phyloP scores from a whole-genome alignment of 768 basidiomycete species.

The Arthromyces matolae region DNA sequence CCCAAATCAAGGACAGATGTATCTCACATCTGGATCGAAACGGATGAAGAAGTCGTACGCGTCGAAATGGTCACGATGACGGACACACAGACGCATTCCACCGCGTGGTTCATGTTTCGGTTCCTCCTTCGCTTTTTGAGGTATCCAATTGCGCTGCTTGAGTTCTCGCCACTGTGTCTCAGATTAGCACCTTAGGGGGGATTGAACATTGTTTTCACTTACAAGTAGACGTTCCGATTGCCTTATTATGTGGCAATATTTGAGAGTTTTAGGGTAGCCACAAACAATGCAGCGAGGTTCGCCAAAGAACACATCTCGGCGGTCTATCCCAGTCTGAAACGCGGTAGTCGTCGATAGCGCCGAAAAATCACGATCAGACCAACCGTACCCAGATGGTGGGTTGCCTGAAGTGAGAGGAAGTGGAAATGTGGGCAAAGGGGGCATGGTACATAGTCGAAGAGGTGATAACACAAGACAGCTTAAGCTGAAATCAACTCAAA shows the following conservation, averaged over 20 bases:
- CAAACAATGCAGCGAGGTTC: not conserved
- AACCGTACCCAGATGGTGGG: not conserved
- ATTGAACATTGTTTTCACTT: constrained; percentile 2
- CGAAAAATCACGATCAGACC: not conserved
- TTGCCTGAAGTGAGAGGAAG: not conserved
- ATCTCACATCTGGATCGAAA: constrained; percentile 22
- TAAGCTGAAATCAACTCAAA: too few species aligned
- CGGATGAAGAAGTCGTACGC: constrained; percentile 22
- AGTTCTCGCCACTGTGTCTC: constrained; percentile 22
- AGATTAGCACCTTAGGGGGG: constrained; percentile 5
- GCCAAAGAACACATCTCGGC: not conserved
- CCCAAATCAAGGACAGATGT: constrained; percentile 11
- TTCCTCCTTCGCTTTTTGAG: constrained; percentile 14
- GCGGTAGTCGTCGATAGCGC: not conserved
- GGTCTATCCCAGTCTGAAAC: not conserved
- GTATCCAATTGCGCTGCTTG: constrained; percentile 21
- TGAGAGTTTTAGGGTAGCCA: not conserved
- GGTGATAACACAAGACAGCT: too few species aligned
- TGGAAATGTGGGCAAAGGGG: not conserved
- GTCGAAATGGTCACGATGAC: constrained; percentile 18
- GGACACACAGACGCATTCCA: constrained; percentile 20
- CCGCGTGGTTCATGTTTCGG: constrained; percentile 22
- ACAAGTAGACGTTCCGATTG: not conserved
- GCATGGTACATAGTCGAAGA: too few species aligned
- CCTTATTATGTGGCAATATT: not conserved